phyloP scores from a whole-genome alignment of 352 stramenopile species.

The Aphanomyces invadans region DNA sequence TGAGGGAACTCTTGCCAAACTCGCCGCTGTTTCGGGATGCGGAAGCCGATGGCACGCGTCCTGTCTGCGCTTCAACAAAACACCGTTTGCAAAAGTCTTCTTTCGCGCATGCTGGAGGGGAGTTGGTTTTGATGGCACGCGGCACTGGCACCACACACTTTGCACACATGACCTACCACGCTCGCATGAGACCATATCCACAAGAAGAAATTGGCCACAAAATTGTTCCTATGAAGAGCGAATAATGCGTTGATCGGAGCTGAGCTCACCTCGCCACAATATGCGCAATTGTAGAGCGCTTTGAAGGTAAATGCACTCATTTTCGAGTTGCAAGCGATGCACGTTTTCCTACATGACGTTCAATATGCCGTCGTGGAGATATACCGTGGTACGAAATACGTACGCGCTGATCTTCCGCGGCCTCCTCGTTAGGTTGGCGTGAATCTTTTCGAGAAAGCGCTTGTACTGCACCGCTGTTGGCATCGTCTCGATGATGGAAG shows the following conservation, averaged over 20 bases:
- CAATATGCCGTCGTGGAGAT: background rate
- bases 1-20: background rate
- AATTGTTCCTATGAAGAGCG: too few species aligned
- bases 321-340: conserved; percentile 5
- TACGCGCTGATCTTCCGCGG: background rate
- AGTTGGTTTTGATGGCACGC: background rate
- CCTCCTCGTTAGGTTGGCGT: background rate
- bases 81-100: conserved; percentile 20
- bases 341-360: conserved; percentile 1
- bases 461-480: conserved; percentile 8
- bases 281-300: conserved; percentile 14
- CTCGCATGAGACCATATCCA: background rate
- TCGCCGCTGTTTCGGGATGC: background rate
- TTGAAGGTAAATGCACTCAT: conserved; percentile 10
- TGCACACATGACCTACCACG: conserved; percentile 5
- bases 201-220: background rate
- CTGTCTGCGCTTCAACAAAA: conserved; percentile 4
- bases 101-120: background rate
- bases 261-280: background rate
- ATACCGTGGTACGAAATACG: too few species aligned
- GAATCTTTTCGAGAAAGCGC: background rate
- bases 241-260: too few species aligned
- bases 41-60: background rate
- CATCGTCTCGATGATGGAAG: background rate
- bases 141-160: conserved; percentile 7